phyloP scores from a whole-genome alignment of 345 rosid species.

The Gossypium rotundifolium region DNA sequence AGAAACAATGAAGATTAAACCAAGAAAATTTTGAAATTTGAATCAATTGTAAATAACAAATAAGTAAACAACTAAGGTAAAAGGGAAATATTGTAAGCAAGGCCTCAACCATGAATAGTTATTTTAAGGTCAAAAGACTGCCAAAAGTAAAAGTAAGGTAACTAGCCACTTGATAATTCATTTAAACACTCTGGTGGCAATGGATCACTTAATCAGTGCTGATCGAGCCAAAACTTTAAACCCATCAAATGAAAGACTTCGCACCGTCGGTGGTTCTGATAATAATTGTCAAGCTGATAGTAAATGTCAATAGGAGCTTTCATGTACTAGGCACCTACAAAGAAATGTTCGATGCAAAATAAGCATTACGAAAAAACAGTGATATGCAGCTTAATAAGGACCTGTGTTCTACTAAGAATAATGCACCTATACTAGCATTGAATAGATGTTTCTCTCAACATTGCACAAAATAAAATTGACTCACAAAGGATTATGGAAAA shows the following conservation, averaged over 20 bases:
- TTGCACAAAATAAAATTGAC: neutral
- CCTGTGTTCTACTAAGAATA: constrained; percentile 3
- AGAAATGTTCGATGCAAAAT: constrained; percentile 1
- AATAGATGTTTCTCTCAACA: neutral
- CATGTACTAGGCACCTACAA: constrained; percentile 62
- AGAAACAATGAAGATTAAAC: neutral
- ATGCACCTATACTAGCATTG: neutral
- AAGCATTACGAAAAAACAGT: neutral
- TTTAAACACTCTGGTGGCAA: neutral
- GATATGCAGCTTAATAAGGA: neutral
- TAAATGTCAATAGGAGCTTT: constrained; percentile 76
- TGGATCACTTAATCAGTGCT: neutral
- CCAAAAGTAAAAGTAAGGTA: neutral
- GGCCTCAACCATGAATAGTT: too few species aligned
- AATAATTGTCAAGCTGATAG: constrained; percentile 83
- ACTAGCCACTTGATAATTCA: neutral
- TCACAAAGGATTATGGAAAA: neutral
- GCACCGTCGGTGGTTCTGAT: constrained; percentile 78
- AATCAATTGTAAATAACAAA: neutral
- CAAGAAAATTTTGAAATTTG: neutral
- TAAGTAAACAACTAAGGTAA: neutral
- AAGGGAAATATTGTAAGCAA: too few species aligned
- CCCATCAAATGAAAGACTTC: constrained; percentile 17
- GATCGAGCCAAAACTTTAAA: constrained; percentile 2
- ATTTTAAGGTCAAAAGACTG: neutral